These are phyloP conservation scores for Macaranga tanarius DNA, from an alignment of 441 rosid species.

Conservation along the genomic window DNA sequence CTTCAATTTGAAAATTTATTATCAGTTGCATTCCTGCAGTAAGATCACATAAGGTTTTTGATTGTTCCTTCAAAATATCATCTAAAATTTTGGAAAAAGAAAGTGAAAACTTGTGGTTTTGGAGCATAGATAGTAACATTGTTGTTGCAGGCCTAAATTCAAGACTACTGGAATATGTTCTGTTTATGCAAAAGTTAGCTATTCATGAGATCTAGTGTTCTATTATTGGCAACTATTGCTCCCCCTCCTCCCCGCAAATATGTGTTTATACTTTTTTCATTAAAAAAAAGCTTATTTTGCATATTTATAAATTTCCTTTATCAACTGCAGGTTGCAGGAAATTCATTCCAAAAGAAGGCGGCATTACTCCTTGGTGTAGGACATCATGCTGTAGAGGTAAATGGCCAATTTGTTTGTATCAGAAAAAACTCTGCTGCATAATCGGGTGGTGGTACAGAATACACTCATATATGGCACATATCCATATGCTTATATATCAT, in stretches of 20 bases:
- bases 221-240: neutral
- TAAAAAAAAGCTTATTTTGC: neutral
- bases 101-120: neutral
- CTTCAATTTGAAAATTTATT: neutral
- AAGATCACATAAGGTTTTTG: neutral
- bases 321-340: conserved; percentile 73
- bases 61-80: neutral
- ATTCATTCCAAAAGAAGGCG: conserved; percentile 95
- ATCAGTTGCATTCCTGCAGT: neutral
- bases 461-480: neutral
- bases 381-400: conserved; percentile 81
- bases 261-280: neutral
- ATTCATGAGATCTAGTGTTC: neutral
- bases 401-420: conserved; percentile 21
- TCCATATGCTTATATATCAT: neutral
- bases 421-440: conserved; percentile 8
- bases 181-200: neutral
- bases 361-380: conserved; percentile 77
- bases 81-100: neutral
- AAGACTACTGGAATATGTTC: neutral
- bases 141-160: neutral
- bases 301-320: conserved; percentile 11
- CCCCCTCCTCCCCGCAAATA: neutral
- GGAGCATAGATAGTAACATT: neutral
- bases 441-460: neutral